A percentile compares a stretch with the other conserved stretches of the same genome.
Evolutionary conservation across 768 basidiomycete genomes (phyloP).

Genomic region (Leccinum truebloodii): DNA sequence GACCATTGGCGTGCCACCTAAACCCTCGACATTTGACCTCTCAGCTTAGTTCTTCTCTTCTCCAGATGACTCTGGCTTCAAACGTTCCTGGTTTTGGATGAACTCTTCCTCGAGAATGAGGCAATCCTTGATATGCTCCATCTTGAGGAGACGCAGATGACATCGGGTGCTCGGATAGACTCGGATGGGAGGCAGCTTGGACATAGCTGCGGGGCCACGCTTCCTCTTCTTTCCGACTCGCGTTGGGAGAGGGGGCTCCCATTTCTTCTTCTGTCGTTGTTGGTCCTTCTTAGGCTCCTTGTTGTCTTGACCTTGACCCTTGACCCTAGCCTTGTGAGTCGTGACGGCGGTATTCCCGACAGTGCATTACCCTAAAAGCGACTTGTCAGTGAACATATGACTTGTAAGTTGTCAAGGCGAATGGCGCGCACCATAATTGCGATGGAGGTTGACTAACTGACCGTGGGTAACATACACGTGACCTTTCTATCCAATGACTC

Average conservation of each 20-base stretch:
- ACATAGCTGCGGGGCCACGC: constrained; percentile 86
- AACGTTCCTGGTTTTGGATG: constrained; percentile 86
- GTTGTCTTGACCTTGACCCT: constrained; percentile 51
- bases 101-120: constrained; percentile 94
- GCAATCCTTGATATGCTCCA: constrained; percentile 98
- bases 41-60: constrained; percentile 98
- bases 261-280: constrained; percentile 80
- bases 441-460: constrained; percentile 31
- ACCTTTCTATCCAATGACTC: constrained; percentile 9
- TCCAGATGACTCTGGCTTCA: constrained; percentile 82
- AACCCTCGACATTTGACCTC: constrained; percentile 86
- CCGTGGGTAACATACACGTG: constrained; percentile 27
- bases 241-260: constrained; percentile 97
- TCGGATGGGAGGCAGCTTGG: constrained; percentile 92
- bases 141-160: constrained; percentile 91
- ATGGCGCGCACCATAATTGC: too few species aligned
- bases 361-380: constrained; percentile 43
- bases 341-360: constrained; percentile 50
- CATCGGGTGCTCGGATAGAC: constrained; percentile 93
- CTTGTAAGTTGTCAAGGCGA: too few species aligned
- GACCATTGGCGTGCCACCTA: constrained; percentile 96
- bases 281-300: constrained; percentile 45
- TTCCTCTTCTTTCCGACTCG: constrained; percentile 96
- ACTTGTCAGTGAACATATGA: too few species aligned
- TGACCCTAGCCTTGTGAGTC: constrained; percentile 36